Evolutionary conservation across 257 asterid genomes (phyloP), one percentile per base, ranked within the genome.

Genomic region (Fraxinus pennsylvanica): DNA sequence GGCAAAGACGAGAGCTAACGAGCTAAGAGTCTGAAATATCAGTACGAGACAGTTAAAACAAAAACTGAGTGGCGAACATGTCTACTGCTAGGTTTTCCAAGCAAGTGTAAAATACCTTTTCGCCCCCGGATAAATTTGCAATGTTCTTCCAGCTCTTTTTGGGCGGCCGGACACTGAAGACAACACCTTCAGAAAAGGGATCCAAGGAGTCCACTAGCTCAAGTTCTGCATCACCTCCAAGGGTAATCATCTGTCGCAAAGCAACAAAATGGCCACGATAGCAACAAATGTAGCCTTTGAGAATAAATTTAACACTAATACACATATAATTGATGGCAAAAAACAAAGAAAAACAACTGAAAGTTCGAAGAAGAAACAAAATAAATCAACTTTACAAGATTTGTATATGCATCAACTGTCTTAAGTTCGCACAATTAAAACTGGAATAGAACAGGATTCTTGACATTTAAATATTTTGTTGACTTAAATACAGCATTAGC

Each of bases 141-240:
- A 96, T 96, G 81, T 93, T 96, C 81, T 96, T 96, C 99, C 99
- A 93, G 90, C 99, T 96, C 89, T 96, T 96, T 84, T 96, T 96
- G 30, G 99, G 98, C 6, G 99, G 99, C 80, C 99, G 85, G 38
- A 96, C 98, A 71, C 99, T 96, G 82, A 96, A 96, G 76, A 96
- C 98, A 30, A 96, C 98, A 29, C 99, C 98, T 86, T 96, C 99
- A 19, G 99, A 95, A 77, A 95, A 95, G 39, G 99, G 99, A 89
- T 95, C 99, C 83, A 95, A 84, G 72, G 99, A 95, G 86, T 95
- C 99, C 8, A 95, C 96, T 71, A 95, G 78, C 87, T 95, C 99
- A 17, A 95, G 96, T 77, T 95, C 99, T 30, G 99, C 99, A 78
- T 95, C 99, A 27, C 99, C 99, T 80, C 98, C 99, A 72, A 95